Base-by-base conservation (phyloP, 768 basidiomycete genomes). In the Auriscalpium vulgare region DNA sequence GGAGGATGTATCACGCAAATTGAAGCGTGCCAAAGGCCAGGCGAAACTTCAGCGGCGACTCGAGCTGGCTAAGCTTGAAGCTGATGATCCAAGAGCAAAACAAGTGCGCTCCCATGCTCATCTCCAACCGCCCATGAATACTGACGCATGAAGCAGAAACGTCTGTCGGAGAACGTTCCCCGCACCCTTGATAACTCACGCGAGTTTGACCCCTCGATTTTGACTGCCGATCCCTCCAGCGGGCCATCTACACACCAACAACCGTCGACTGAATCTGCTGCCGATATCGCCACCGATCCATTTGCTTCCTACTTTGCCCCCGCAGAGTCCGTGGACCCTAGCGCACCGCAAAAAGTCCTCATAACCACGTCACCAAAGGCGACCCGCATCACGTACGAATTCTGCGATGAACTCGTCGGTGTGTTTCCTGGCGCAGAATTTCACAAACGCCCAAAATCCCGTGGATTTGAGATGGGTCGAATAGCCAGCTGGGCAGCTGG, bases 391-490 rank as follows among this genome's bases (percentile, higher is more conserved):
- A 95, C 94, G 1, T 95, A 93, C 61, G 86, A 89, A 36, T 94
- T 99, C 68, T 92, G 92, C 63, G 91, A 95, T 59, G 97, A 97
- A 68, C 70, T 97, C 17, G 83, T 87, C 9, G 88, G 85, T 2
- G 74, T 97, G 36, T 95, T 92, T 67, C 95, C 95, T 23, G 95
- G 95, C 14, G 90, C 91, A 1, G 91, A 97, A 66, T 91, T 92
- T 63, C 83, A 91, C 53, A 79, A 84, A 57, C 74, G 95, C 62
- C 90, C 89, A 65, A 92, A 89, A 67, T 90, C 91, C 1, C 87
- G 90, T 62, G 91, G 90, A 0, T 95, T 90, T 64, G 93, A 95
- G 71, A 73, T 95, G 63, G 95, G 95, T 0, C 76, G 85, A 57
- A 90, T 97, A 65, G 90, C 95, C 35, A 82, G 87, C 3, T 99